These are phyloP conservation scores for Flueggea neowawraea DNA, from an alignment of 441 rosid species.

Conservation along the genomic window DNA sequence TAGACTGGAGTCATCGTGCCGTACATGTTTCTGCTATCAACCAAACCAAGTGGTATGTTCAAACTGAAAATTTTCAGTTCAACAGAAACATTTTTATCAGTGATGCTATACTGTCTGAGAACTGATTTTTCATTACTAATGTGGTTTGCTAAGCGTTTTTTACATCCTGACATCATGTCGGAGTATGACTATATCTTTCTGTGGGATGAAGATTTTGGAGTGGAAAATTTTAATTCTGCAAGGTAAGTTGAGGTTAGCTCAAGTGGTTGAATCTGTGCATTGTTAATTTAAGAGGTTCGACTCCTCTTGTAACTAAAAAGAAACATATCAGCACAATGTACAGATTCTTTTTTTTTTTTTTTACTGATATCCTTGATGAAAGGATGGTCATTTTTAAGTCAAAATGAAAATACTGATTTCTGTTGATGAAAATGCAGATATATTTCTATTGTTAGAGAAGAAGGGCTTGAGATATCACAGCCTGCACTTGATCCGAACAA, in stretches of 20 bases:
- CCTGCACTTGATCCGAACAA: slow-evolving; percentile 71
- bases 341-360: no score
- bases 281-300: no score
- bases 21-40: slow-evolving; percentile 65
- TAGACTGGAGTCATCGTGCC: slow-evolving; percentile 65
- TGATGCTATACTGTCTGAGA: no score
- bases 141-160: slow-evolving; percentile 81
- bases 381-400: background rate
- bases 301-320: no score
- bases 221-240: slow-evolving; percentile 54
- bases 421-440: slow-evolving; percentile 35
- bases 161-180: slow-evolving; percentile 78
- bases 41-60: slow-evolving; percentile 82
- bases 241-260: slow-evolving; percentile 29
- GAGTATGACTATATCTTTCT: slow-evolving; percentile 72
- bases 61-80: background rate
- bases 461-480: slow-evolving; percentile 87
- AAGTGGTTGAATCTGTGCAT: no score
- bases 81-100: background rate
- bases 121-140: slow-evolving; percentile 13
- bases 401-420: background rate
- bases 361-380: background rate
- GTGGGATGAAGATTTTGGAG: slow-evolving; percentile 95
- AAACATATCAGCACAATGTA: no score
- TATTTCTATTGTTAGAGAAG: slow-evolving; percentile 56